phyloP scores from a whole-genome alignment of 768 basidiomycete species.

The Chalciporus piperatus region DNA sequence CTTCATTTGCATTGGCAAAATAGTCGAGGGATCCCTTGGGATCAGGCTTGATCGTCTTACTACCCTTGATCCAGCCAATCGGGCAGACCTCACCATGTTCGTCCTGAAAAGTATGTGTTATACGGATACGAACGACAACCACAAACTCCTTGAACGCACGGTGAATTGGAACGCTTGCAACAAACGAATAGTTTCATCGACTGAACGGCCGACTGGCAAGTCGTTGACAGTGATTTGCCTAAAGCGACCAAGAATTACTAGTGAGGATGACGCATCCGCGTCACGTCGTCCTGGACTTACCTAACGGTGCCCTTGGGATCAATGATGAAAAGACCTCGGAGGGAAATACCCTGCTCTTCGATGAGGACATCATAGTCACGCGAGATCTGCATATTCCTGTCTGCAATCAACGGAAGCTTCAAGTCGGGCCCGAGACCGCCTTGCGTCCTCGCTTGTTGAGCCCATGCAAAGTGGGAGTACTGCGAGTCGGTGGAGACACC shows the following conservation, averaged over 20 bases:
- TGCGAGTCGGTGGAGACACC: constrained; percentile 89
- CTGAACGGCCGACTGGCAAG: constrained; percentile 91
- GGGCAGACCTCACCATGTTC: constrained; percentile 92
- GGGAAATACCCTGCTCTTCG: constrained; percentile 84
- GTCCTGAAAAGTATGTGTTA: constrained; percentile 47
- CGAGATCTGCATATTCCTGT: constrained; percentile 74
- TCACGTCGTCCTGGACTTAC: constrained; percentile 32
- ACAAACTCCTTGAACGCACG: constrained; percentile 39
- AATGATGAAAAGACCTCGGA: constrained; percentile 85
- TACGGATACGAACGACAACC: neutral
- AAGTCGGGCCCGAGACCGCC: constrained; percentile 91
- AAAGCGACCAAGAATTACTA: neutral
- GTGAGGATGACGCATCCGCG: neutral
- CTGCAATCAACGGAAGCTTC: constrained; percentile 79
- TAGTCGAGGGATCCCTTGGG: constrained; percentile 73
- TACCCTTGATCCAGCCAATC: constrained; percentile 82
- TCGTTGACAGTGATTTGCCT: constrained; percentile 90
- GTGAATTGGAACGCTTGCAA: constrained; percentile 93
- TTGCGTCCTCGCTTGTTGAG: constrained; percentile 73
- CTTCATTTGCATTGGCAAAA: constrained; percentile 42
- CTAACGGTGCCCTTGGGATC: constrained; percentile 79
- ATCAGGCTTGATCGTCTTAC: constrained; percentile 80
- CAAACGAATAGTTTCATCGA: constrained; percentile 88
- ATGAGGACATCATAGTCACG: constrained; percentile 86
- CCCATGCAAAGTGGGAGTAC: constrained; percentile 86